Evolutionary conservation across 2,329 filamentous ascomycete genomes (phyloP), one percentile per base, ranked within the genome.

Genomic region (Apiospora malaysiana): DNA sequence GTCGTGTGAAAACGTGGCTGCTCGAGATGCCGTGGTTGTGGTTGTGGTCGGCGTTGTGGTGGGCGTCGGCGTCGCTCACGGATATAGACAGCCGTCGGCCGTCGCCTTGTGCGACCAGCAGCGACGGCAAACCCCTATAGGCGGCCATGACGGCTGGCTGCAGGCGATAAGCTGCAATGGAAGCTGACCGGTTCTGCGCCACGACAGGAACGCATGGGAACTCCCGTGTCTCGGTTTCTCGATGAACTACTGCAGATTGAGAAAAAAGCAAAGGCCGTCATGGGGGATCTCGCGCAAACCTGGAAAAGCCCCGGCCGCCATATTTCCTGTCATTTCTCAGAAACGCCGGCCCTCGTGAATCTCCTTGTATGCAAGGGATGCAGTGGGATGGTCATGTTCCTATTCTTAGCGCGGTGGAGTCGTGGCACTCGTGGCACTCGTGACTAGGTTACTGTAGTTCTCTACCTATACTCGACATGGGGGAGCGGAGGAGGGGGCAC

Each of bases 361-460:
- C 56, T 40, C 18, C 7, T 9, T 27, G 4, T 2, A 63, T 63
- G 56, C 56, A 63, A 63, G 56, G 56, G 56, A 63, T 63, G 42
- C 32, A 3, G 32, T 32, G 32, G 32, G 32, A 32, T 32, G 18
- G 32, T 40, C 56, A 63, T 63, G 27, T 40, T 63, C 56, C 56
- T 63, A 63, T 63, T 63, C 32, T 63, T 63, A 63, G 56, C 56
- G 56, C 32, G 9, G 56, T 63, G 56, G 56, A 40, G 56, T 63
- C 32, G 7, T n/a, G 32, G 32, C 32, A 32, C 32, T 8, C 25
- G 27, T 32, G 27, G 51, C 51, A 59, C 56, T 32, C 56, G 56
- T 63, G 32, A 63, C 56, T 63, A 40, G 12, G n/a, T n/a, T n/a
- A n/a, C 6, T 6, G 2, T 12, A n/a, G 3, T 27, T 56, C 23